These are phyloP conservation scores for Leptographium flavum DNA, from an alignment of 2,329 filamentous ascomycete genomes.

Conservation along the genomic window DNA sequence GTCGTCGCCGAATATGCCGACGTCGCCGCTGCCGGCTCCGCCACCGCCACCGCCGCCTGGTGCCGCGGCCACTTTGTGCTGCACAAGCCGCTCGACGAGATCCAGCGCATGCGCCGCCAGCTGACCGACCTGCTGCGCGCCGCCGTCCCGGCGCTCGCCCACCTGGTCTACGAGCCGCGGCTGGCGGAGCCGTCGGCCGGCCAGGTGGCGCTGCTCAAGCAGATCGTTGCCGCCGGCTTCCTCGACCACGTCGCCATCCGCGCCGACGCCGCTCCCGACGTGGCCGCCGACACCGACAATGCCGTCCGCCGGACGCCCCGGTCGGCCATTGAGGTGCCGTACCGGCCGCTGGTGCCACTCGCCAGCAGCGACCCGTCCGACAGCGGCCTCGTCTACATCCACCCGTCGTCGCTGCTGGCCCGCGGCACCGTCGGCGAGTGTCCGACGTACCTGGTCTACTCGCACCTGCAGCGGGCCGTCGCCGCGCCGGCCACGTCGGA, in stretches of 20 bases:
- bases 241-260: slow-evolving; percentile 90
- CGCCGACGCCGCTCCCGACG: slow-evolving; percentile 65
- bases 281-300: slow-evolving; percentile 32
- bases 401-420: slow-evolving; percentile 71
- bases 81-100: slow-evolving; percentile 75
- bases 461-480: slow-evolving; percentile 60
- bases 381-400: slow-evolving; percentile 61
- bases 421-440: slow-evolving; percentile 56
- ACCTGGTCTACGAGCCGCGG: slow-evolving; percentile 38
- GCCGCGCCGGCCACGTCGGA: background rate
- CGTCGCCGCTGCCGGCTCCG: slow-evolving; percentile 51
- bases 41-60: slow-evolving; percentile 54
- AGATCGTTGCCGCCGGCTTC: slow-evolving; percentile 85
- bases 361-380: slow-evolving; percentile 21
- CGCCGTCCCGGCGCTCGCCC: slow-evolving; percentile 54
- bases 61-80: slow-evolving; percentile 75
- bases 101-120: slow-evolving; percentile 67
- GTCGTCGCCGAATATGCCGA: slow-evolving; percentile 79
- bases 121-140: slow-evolving; percentile 66
- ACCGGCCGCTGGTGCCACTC: slow-evolving; percentile 68
- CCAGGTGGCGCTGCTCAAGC: slow-evolving; percentile 68
- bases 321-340: slow-evolving; percentile 84
- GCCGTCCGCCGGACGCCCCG: slow-evolving; percentile 35
- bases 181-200: slow-evolving; percentile 47
- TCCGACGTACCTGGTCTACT: slow-evolving; percentile 79